Percentiles rank a stretch among this genome's conserved stretches.
Conservation (phyloP, 129 eudicot species). For the Arctium lappa region DNA sequence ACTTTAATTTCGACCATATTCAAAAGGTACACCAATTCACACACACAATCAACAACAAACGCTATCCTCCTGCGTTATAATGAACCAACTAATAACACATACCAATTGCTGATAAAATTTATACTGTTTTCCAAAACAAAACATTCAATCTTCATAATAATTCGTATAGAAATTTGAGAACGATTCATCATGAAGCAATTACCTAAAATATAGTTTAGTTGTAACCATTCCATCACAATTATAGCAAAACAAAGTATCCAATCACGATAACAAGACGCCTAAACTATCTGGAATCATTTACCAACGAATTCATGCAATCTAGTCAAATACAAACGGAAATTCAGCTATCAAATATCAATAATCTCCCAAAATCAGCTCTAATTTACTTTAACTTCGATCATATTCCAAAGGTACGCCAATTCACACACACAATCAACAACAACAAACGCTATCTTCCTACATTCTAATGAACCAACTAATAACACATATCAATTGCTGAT, state of each 20-base stretch:
- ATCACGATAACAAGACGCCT: background rate
- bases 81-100: background rate
- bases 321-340: background rate
- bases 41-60: background rate
- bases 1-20: constrained; percentile 2
- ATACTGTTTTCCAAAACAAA: background rate
- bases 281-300: background rate
- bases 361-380: constrained; percentile 12
- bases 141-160: background rate
- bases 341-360: background rate
- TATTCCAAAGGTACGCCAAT: background rate
- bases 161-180: background rate
- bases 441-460: constrained; percentile 14
- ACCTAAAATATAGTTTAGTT: too few relatives aligned
- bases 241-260: background rate
- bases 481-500: background rate
- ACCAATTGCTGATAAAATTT: background rate
- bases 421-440: background rate
- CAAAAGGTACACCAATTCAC: background rate
- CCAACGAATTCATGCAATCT: background rate
- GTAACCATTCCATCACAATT: background rate
- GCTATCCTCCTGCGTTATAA: constrained; percentile 1
- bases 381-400: constrained; percentile 1
- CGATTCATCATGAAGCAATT: constrained; percentile 1
- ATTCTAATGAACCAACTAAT: background rate